A percentile compares a stretch with the other conserved stretches of the same genome.
Evolutionary conservation across 1,139 yeast species (phyloP).

Genomic region (Kodamaea sp.): DNA sequence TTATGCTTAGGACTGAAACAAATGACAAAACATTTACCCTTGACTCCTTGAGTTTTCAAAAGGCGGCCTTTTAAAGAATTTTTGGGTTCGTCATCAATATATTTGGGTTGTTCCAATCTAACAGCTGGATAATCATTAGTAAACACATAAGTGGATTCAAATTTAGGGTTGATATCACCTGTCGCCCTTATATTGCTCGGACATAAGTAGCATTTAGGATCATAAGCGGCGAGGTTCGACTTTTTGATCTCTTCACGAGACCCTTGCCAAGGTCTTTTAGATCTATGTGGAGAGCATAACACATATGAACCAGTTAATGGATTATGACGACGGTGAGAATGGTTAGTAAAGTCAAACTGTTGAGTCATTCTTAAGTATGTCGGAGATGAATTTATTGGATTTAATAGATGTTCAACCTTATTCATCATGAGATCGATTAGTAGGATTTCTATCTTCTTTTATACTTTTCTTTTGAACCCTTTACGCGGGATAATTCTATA

Average conservation of each 20-base stretch:
- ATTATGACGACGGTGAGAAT: slow-evolving; percentile 66
- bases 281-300: slow-evolving; percentile 72
- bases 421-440: slow-evolving; percentile 3
- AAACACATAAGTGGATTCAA: slow-evolving; percentile 56
- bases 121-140: slow-evolving; percentile 74
- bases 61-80: slow-evolving; percentile 38
- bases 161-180: slow-evolving; percentile 60
- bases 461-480: neutral
- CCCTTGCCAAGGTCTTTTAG: slow-evolving; percentile 82
- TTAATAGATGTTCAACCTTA: slow-evolving; percentile 21
- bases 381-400: slow-evolving; percentile 21
- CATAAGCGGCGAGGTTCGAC: slow-evolving; percentile 51
- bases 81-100: slow-evolving; percentile 18
- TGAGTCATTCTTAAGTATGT: slow-evolving; percentile 22
- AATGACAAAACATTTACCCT: slow-evolving; percentile 68
- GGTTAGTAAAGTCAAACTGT: slow-evolving; percentile 48
- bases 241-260: slow-evolving; percentile 54
- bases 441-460: neutral
- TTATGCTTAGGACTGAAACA: slow-evolving; percentile 75
- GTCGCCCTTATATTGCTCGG: slow-evolving; percentile 70
- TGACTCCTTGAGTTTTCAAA: slow-evolving; percentile 56
- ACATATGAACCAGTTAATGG: slow-evolving; percentile 64
- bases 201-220: slow-evolving; percentile 67
- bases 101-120: slow-evolving; percentile 52
- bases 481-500: neutral